These are phyloP conservation scores for Boletales sp. DNA, from an alignment of 768 basidiomycete genomes.

Conservation along the genomic window DNA sequence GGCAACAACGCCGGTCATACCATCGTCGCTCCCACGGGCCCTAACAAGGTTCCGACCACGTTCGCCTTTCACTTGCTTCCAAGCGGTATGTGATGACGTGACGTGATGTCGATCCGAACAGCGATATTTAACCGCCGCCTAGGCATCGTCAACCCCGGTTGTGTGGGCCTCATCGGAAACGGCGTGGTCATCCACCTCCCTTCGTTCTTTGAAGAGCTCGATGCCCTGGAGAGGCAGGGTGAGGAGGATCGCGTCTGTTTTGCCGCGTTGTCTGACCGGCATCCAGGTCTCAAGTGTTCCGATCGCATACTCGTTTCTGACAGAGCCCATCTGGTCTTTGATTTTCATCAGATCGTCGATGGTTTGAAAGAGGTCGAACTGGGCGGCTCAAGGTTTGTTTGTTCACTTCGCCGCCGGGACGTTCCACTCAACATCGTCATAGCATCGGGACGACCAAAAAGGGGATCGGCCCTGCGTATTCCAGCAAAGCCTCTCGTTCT, in stretches of 20 bases:
- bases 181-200: constrained; percentile 98
- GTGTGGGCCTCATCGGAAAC: constrained; percentile 84
- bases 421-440: not conserved
- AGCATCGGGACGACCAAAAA: constrained; percentile 98
- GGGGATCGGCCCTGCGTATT: constrained; percentile 98
- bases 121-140: not conserved
- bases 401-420: not conserved
- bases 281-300: constrained; percentile 77
- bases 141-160: constrained; percentile 42
- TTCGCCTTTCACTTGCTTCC: constrained; percentile 97
- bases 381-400: constrained; percentile 71
- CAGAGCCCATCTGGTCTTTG: constrained; percentile 95
- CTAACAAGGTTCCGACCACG: constrained; percentile 69
- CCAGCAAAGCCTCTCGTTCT: constrained; percentile 93
- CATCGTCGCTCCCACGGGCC: constrained; percentile 76
- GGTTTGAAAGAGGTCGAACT: constrained; percentile 97
- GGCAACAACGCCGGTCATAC: constrained; percentile 99
- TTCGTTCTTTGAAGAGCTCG: constrained; percentile 91
- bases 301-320: constrained; percentile 90
- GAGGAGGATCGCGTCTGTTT: constrained; percentile 1
- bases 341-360: constrained; percentile 99
- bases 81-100: constrained; percentile 52
- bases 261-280: constrained; percentile 1
- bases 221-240: constrained; percentile 84
- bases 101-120: not conserved